A percentile compares a stretch with the other conserved stretches of the same genome.
phyloP scores from a whole-genome alignment of 768 basidiomycete species.

The Trametes gibbosa region DNA sequence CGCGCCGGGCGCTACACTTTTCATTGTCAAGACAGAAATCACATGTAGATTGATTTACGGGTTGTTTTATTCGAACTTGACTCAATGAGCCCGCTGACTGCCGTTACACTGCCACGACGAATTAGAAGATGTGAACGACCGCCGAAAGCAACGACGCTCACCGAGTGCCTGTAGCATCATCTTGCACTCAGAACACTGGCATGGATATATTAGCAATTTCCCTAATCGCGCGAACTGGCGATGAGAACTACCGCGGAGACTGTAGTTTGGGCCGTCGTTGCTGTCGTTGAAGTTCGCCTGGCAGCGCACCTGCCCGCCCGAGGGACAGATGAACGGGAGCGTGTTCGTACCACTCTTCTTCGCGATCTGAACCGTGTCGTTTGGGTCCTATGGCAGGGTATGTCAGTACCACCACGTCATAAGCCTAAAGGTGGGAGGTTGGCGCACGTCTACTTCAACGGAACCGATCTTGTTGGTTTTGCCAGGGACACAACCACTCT shows the following conservation, averaged over 20 bases:
- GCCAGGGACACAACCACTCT: conserved; percentile 1
- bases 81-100: no score
- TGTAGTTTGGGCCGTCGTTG: conserved; percentile 9
- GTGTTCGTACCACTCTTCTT: background rate
- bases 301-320: conserved; percentile 8
- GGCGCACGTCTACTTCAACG: conserved; percentile 8
- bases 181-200: no score
- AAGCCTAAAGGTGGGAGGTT: no score
- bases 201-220: no score
- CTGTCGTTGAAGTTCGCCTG: conserved; percentile 14
- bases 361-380: background rate
- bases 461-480: background rate
- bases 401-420: background rate
- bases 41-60: no score
- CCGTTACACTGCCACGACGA: no score
- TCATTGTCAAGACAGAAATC: no score
- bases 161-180: no score
- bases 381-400: background rate
- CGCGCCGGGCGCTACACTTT: no score
- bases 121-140: no score
- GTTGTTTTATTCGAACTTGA: no score
- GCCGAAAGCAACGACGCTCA: no score
- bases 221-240: background rate
- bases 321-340: conserved; percentile 5
- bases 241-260: conserved; percentile 3